Base-by-base conservation (phyloP, 2,329 filamentous ascomycete genomes). In the Blastomyces parvus region DNA sequence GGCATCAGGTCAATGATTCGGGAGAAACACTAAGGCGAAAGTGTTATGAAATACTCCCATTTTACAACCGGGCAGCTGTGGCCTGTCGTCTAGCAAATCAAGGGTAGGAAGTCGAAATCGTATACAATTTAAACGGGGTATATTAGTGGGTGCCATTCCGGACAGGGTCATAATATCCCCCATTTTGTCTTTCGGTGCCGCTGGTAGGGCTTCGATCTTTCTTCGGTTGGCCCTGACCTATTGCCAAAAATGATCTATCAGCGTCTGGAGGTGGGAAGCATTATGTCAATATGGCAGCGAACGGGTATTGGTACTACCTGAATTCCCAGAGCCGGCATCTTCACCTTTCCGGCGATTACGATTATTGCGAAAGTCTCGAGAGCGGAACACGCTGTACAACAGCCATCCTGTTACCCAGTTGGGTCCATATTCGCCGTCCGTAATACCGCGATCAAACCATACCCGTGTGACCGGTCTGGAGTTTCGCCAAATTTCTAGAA, bases 341-440 rank as follows among this genome's bases (percentile, higher is more conserved):
- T 76, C 73, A 19, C 72, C 73, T 67, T 73, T 74, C 59, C 76
- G 70, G 64, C 77, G 73, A 69, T 77, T 79, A 30, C 77, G 75
- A 70, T 79, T 79, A 68, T 79, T 79, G 59, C 77, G 72, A 62
- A 77, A 74, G 70, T 79, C 77, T 61, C 77, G 69, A 25, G 77
- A 78, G n/a, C 77, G 75, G 69, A 79, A 79, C 36, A 79, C 77
- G 64, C 77, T 79, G 68, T 79, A 79, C 67, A 79, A 69, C 70
- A 79, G 70, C 77, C 77, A 79, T 19, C 76, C 74, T 0, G 77
- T 75, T 17, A 79, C 77, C 77, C 77, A 79, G 63, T 79, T 79
- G 6, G 77, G 77, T 8, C 74, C 76, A 64, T 79, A 76, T 67
- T 79, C 77, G 64, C 77, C 76, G 36, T 70, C 73, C 0, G 76